Evolutionary conservation across 2,329 filamentous ascomycete genomes (phyloP).

Genomic region (Cryphonectria japonica): DNA sequence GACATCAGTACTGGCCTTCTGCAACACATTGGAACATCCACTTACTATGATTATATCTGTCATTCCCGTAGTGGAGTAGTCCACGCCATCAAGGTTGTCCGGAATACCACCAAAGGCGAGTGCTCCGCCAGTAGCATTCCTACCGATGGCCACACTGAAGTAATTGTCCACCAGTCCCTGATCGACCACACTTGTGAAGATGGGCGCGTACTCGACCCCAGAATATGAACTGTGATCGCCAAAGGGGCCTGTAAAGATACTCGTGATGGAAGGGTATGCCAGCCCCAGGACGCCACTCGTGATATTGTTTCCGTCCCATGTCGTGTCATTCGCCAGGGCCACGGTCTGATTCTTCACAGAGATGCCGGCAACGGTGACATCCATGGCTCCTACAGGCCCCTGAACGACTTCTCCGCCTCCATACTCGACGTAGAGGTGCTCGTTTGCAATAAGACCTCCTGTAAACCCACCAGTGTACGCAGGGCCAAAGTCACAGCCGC

Average conservation of each 20-base stretch:
- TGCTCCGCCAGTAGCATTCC: constrained; percentile 49
- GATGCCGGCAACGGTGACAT: constrained; percentile 51
- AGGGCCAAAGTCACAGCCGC: constrained; percentile 49
- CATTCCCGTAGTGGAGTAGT: constrained; percentile 36
- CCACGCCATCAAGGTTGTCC: constrained; percentile 39
- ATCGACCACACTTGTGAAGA: constrained; percentile 52
- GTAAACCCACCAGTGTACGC: constrained; percentile 45
- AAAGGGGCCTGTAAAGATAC: constrained; percentile 47
- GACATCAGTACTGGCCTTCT: not conserved
- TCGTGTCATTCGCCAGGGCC: constrained; percentile 52
- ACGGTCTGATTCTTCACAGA: constrained; percentile 51
- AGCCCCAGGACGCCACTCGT: constrained; percentile 57
- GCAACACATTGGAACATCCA: not conserved
- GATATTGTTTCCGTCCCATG: constrained; percentile 56
- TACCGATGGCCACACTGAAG: constrained; percentile 53
- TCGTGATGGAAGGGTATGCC: constrained; percentile 55
- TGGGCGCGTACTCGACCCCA: constrained; percentile 49
- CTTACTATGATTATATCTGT: constrained; percentile 53
- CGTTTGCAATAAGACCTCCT: constrained; percentile 42
- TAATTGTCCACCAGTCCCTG: constrained; percentile 50
- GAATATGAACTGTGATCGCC: constrained; percentile 45
- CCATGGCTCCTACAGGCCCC: constrained; percentile 51
- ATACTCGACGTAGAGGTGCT: constrained; percentile 53
- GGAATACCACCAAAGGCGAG: constrained; percentile 54
- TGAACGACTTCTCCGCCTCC: constrained; percentile 53